Conservation (phyloP, 2,329 filamentous ascomycete species). For the Dactylellina parvicollis region DNA sequence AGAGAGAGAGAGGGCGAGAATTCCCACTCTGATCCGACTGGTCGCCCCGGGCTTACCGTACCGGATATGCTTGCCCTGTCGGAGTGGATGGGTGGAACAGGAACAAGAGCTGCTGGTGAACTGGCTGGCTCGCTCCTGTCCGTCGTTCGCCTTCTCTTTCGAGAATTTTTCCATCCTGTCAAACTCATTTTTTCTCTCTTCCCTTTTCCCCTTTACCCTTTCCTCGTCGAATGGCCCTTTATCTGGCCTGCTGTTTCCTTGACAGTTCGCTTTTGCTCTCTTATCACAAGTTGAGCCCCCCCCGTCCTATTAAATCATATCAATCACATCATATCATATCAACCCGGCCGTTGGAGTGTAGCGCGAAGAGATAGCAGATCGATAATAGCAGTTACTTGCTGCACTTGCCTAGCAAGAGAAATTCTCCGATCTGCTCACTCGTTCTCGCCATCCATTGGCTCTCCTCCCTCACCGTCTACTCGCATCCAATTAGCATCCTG, state of each 20-base stretch:
- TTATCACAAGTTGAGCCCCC: constrained; percentile 39
- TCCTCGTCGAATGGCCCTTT: constrained; percentile 23
- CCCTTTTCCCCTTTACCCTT: constrained; percentile 28
- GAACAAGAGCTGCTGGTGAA: constrained; percentile 10
- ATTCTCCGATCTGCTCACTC: constrained; percentile 38
- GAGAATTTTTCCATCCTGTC: constrained; percentile 50
- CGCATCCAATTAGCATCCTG: no score
- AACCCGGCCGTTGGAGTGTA: constrained; percentile 21
- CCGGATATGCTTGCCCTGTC: constrained; percentile 49
- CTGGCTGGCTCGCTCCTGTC: constrained; percentile 29
- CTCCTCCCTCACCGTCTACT: constrained; percentile 4
- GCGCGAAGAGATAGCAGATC: constrained; percentile 41
- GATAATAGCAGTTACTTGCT: constrained; percentile 45
- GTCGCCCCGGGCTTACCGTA: constrained; percentile 44
- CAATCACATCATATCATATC: constrained; percentile 40
- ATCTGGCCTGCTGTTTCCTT: constrained; percentile 41
- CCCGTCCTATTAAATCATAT: constrained; percentile 26
- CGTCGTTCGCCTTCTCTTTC: constrained; percentile 49
- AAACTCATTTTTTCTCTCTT: constrained; percentile 15
- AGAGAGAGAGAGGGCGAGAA: not conserved
- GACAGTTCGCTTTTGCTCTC: constrained; percentile 21
- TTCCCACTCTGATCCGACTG: constrained; percentile 46
- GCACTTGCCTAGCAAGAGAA: constrained; percentile 44
- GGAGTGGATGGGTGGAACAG: constrained; percentile 22
- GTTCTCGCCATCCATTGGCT: constrained; percentile 30